phyloP scores from a whole-genome alignment of 169 alveolate genomes.

The Plasmodium vivax region DNA sequence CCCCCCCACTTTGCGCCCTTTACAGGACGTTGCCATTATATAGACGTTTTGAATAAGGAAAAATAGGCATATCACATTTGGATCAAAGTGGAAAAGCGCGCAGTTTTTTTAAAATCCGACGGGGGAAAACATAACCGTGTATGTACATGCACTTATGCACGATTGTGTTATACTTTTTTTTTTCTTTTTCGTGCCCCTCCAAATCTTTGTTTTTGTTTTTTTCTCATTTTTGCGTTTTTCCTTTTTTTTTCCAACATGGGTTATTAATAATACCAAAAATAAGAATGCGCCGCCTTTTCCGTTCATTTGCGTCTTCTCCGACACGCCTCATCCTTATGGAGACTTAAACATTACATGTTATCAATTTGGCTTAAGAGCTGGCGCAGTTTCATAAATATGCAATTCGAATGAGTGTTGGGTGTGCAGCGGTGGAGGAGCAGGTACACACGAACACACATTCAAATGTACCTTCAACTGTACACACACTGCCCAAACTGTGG shows the following conservation, averaged over 20 bases:
- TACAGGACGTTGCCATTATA: slow-evolving; percentile 65
- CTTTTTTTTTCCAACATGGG: slow-evolving; percentile 9
- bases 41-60: slow-evolving; percentile 35
- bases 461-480: not conserved
- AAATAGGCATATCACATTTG: not conserved
- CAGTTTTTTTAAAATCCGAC: not conserved
- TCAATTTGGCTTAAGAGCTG: not conserved
- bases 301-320: not conserved
- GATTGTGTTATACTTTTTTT: not conserved
- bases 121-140: not conserved
- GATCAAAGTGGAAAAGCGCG: not conserved
- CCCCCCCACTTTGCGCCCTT: not conserved
- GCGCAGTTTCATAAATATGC: not conserved
- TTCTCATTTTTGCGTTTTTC: not conserved
- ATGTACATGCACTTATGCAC: not conserved
- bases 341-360: not conserved
- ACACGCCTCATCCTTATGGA: not conserved
- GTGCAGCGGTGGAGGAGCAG: not conserved
- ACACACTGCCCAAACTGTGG: not conserved
- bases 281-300: not conserved
- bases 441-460: not conserved
- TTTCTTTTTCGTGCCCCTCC: not conserved
- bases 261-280: not conserved
- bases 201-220: not conserved
- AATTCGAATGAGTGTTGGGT: not conserved